These are phyloP conservation scores for Paramecium octaurelia DNA, from an alignment of 73 alveolate species.

Conservation along the genomic window DNA sequence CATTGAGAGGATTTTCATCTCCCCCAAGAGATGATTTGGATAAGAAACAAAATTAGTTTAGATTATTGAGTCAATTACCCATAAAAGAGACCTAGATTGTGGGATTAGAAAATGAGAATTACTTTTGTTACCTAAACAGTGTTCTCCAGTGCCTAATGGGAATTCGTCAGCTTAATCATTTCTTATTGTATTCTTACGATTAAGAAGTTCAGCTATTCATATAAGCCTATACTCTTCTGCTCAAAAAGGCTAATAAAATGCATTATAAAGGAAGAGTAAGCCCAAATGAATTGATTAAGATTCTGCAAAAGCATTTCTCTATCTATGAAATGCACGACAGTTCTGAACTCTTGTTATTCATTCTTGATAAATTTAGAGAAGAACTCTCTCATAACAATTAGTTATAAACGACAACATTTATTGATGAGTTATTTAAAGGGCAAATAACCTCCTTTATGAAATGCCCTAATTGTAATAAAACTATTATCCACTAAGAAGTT, in stretches of 20 bases:
- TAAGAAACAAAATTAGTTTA: not conserved
- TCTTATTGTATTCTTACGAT: not conserved
- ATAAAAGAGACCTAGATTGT: not conserved
- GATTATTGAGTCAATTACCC: not conserved
- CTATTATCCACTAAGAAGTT: not conserved
- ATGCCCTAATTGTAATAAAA: not conserved
- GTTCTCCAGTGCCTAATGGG: not conserved
- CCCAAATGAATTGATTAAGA: not conserved
- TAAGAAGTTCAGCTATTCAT: not conserved
- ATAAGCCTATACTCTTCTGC: not conserved
- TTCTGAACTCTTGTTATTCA: not conserved
- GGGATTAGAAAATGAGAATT: not conserved
- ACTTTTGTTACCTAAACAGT: not conserved
- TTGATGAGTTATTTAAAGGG: not conserved
- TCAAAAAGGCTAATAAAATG: not conserved
- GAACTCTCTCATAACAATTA: not conserved
- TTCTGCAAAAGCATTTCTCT: not conserved
- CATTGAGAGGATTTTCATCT: not conserved
- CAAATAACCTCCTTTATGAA: not conserved
- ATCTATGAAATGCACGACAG: conserved; percentile 17
- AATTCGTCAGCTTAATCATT: not conserved
- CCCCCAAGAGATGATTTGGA: not conserved
- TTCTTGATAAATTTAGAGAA: not conserved
- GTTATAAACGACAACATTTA: not conserved
- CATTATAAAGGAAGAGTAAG: not conserved